A percentile compares a stretch with the other conserved stretches of the same genome.
phyloP scores from a whole-genome alignment of 805 yeast genomes.

The Isabelozyma heimii region DNA sequence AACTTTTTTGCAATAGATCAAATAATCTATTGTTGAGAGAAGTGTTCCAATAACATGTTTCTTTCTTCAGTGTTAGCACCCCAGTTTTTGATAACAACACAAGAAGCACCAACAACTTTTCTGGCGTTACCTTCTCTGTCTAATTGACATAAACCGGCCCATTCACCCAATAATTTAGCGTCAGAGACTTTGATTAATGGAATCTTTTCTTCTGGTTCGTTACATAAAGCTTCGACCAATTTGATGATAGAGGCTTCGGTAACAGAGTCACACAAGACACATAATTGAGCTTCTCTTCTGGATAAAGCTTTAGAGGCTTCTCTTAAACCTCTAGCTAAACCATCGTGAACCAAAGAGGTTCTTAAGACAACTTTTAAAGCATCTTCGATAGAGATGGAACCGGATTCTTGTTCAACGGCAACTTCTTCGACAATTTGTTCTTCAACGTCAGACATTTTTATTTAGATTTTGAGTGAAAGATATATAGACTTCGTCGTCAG shows the following conservation, averaged over 20 bases:
- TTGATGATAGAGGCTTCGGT: constrained; percentile 96
- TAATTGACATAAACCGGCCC: constrained; percentile 99
- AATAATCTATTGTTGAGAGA: constrained; percentile 73
- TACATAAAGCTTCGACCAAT: constrained; percentile 98
- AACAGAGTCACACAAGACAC: constrained; percentile 97
- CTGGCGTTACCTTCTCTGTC: constrained; percentile 99
- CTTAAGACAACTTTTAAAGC: constrained; percentile 97
- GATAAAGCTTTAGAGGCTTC: constrained; percentile 99
- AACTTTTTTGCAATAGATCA: constrained; percentile 2
- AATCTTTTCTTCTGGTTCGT: constrained; percentile 93
- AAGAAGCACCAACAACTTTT: constrained; percentile 99
- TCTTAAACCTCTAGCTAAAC: constrained; percentile 99
- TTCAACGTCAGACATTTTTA: constrained; percentile 90
- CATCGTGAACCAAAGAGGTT: constrained; percentile 97
- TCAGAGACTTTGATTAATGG: constrained; percentile 99
- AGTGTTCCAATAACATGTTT: constrained; percentile 92
- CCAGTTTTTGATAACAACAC: constrained; percentile 99
- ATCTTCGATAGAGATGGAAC: constrained; percentile 94
- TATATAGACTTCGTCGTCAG: constrained; percentile 72
- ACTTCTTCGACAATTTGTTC: constrained; percentile 80
- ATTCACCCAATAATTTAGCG: constrained; percentile 99
- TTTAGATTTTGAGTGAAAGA: not conserved
- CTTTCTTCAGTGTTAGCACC: constrained; percentile 99
- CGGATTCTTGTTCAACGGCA: constrained; percentile 83
- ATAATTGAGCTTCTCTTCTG: constrained; percentile 95